Conservation (phyloP, 768 basidiomycete genomes). For the Amanita rubescens region DNA sequence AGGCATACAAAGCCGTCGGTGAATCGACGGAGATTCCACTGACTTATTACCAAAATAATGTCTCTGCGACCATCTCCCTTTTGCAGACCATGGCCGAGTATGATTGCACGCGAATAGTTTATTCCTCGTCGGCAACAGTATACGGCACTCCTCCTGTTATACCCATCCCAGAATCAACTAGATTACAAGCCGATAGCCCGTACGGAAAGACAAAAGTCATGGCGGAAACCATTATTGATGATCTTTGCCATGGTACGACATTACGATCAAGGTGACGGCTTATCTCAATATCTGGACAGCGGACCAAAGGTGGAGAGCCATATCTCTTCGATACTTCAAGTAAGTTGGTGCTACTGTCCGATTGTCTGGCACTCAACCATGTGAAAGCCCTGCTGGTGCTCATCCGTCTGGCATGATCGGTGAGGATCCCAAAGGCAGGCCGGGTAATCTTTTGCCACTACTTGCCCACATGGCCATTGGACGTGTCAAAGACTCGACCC, state of each 20-base stretch:
- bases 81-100: slow-evolving; percentile 83
- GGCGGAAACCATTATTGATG: slow-evolving; percentile 84
- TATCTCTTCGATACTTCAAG: slow-evolving; percentile 98
- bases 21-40: slow-evolving; percentile 92
- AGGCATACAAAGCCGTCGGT: slow-evolving; percentile 98
- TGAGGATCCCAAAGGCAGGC: slow-evolving; percentile 93
- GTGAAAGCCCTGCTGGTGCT: slow-evolving; percentile 85
- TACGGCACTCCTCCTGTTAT: slow-evolving; percentile 91
- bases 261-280: slow-evolving; percentile 1
- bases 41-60: slow-evolving; percentile 92
- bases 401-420: slow-evolving; percentile 94
- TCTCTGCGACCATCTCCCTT: slow-evolving; percentile 78
- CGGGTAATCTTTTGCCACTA: slow-evolving; percentile 89
- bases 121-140: slow-evolving; percentile 97
- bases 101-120: slow-evolving; percentile 82
- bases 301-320: slow-evolving; percentile 66
- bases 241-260: slow-evolving; percentile 64
- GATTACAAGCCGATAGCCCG: slow-evolving; percentile 81
- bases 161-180: slow-evolving; percentile 90
- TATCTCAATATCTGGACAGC: slow-evolving; percentile 35
- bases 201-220: slow-evolving; percentile 98
- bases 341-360: slow-evolving; percentile 24
- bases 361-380: not conserved
- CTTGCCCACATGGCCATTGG: slow-evolving; percentile 94
- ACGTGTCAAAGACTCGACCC: slow-evolving; percentile 58